These are phyloP conservation scores for Monosporascus sp. DNA, from an alignment of 2,329 filamentous ascomycete species.

Conservation along the genomic window DNA sequence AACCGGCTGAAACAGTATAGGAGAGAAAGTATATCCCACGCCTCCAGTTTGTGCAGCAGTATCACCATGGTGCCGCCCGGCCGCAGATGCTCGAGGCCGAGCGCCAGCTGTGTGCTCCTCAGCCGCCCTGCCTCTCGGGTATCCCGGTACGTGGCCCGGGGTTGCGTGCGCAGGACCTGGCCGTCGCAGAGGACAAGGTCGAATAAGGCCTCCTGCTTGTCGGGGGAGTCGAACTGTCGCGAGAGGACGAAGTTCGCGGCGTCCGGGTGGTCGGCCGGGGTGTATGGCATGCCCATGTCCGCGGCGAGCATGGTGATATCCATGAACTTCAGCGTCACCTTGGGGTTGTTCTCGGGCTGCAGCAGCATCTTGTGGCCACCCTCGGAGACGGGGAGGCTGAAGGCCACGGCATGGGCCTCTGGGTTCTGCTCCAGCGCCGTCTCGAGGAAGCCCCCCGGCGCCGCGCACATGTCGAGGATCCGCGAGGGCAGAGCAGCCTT, in stretches of 20 bases:
- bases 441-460: constrained; percentile 47
- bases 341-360: neutral
- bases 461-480: constrained; percentile 52
- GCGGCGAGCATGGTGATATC: constrained; percentile 48
- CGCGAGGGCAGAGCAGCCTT: constrained; percentile 3
- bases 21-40: constrained; percentile 29
- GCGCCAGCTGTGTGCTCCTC: constrained; percentile 14
- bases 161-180: constrained; percentile 22
- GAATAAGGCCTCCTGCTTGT: constrained; percentile 21
- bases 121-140: constrained; percentile 14
- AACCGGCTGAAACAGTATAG: constrained; percentile 38
- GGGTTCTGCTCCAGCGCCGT: constrained; percentile 32
- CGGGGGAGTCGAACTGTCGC: constrained; percentile 12
- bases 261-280: constrained; percentile 30
- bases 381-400: constrained; percentile 33
- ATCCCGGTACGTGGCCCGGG: constrained; percentile 13
- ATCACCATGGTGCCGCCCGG: constrained; percentile 45
- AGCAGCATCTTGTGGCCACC: constrained; percentile 38
- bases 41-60: constrained; percentile 44
- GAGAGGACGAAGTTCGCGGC: constrained; percentile 24
- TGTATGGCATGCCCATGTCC: constrained; percentile 33
- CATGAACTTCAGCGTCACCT: constrained; percentile 21
- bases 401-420: constrained; percentile 25
- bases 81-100: constrained; percentile 35
- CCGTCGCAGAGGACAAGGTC: constrained; percentile 38